phyloP scores from a whole-genome alignment of 2,329 filamentous ascomycete genomes.

The Aspergillus sp. region DNA sequence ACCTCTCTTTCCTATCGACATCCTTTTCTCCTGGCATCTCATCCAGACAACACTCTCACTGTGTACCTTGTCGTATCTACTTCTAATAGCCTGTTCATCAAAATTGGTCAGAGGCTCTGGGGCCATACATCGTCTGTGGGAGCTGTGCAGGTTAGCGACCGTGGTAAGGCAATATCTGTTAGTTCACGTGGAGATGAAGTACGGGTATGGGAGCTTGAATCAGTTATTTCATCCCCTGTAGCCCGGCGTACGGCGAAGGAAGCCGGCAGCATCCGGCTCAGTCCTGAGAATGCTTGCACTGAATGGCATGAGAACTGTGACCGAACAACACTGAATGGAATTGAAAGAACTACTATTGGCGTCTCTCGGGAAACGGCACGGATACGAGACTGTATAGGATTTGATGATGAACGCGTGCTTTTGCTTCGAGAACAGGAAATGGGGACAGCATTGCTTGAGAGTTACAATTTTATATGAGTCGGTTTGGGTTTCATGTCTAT shows the following conservation, averaged over 20 bases:
- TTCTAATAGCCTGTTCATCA: slow-evolving; percentile 58
- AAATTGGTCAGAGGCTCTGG: slow-evolving; percentile 70
- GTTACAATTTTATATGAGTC: slow-evolving; percentile 73
- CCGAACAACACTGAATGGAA: slow-evolving; percentile 10
- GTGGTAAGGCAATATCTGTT: slow-evolving; percentile 85
- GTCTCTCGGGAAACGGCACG: slow-evolving; percentile 35
- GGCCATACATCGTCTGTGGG: slow-evolving; percentile 87
- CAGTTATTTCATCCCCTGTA: slow-evolving; percentile 48
- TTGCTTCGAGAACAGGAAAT: slow-evolving; percentile 65
- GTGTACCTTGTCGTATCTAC: slow-evolving; percentile 75
- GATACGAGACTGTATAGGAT: slow-evolving; percentile 65
- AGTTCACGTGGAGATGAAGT: slow-evolving; percentile 71
- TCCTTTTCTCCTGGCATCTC: slow-evolving; percentile 76
- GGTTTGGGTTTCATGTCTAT: not conserved
- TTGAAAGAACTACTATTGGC: slow-evolving; percentile 24
- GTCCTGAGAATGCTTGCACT: slow-evolving; percentile 29
- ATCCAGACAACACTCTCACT: slow-evolving; percentile 81
- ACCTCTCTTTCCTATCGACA: slow-evolving; percentile 66
- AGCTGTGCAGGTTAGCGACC: slow-evolving; percentile 73
- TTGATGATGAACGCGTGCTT: slow-evolving; percentile 88
- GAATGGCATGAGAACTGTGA: not conserved
- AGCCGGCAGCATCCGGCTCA: slow-evolving; percentile 50
- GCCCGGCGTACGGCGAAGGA: slow-evolving; percentile 38
- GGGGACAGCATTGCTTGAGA: slow-evolving; percentile 66
- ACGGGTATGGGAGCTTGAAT: slow-evolving; percentile 84